A percentile compares a stretch with the other conserved stretches of the same genome.
These are phyloP conservation scores for Penicillium sp. DNA, from an alignment of 2,329 filamentous ascomycete species.

Conservation along the genomic window DNA sequence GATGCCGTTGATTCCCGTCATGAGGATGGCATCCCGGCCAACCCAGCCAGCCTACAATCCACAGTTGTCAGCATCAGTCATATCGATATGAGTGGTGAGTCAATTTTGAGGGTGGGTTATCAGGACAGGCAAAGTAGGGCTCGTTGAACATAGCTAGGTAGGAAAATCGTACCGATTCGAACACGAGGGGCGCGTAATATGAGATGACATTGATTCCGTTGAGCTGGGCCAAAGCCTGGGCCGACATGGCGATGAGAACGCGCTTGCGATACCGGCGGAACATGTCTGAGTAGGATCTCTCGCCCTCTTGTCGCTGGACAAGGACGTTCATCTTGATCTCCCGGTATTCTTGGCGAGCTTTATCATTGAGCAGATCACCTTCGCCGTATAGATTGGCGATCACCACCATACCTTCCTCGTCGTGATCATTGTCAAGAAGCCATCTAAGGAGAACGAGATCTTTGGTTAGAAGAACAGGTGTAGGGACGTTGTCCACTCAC, in stretches of 20 bases:
- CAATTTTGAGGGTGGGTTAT: no score
- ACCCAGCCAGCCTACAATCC: slow-evolving; percentile 72
- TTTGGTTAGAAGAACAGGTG: slow-evolving; percentile 25
- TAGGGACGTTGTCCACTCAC: slow-evolving; percentile 49
- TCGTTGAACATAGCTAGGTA: background rate
- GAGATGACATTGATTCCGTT: slow-evolving; percentile 99
- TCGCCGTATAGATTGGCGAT: slow-evolving; percentile 97
- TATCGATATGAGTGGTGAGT: background rate
- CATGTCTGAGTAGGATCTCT: slow-evolving; percentile 90
- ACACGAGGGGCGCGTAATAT: slow-evolving; percentile 95
- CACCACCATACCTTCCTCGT: slow-evolving; percentile 97
- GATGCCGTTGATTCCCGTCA: slow-evolving; percentile 94
- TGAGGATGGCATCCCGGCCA: slow-evolving; percentile 85
- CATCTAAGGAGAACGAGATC: slow-evolving; percentile 61
- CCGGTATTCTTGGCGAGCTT: slow-evolving; percentile 92
- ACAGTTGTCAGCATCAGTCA: background rate
- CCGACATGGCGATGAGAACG: slow-evolving; percentile 98
- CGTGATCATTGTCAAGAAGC: slow-evolving; percentile 95
- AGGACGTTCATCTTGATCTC: slow-evolving; percentile 99
- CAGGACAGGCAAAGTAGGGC: background rate
- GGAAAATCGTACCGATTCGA: slow-evolving; percentile 64
- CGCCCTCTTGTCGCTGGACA: slow-evolving; percentile 89
- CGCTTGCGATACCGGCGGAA: slow-evolving; percentile 88
- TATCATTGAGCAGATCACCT: slow-evolving; percentile 89
- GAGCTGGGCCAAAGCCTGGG: slow-evolving; percentile 90